Conservation (phyloP, 331 rosid species). For the Cucumis variabilis region DNA sequence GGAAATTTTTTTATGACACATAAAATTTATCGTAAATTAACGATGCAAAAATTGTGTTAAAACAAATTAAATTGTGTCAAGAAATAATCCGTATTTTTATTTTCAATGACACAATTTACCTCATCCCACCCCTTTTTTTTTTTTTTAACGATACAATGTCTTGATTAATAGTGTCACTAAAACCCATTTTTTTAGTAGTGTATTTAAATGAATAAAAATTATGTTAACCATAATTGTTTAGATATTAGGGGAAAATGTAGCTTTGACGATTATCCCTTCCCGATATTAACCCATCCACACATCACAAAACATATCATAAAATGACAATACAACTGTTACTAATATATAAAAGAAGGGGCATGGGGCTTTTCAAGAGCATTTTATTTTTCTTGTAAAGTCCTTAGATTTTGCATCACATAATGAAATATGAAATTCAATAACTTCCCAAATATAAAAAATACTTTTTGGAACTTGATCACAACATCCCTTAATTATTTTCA, state of each 20-base stretch:
- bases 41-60: too few species aligned
- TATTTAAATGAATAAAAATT: not conserved
- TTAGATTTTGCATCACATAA: not conserved
- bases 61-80: too few species aligned
- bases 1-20: too few species aligned
- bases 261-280: not conserved
- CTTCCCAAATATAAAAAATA: conserved; percentile 41
- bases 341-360: not conserved
- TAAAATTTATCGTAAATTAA: too few species aligned
- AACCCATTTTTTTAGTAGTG: too few species aligned
- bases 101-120: too few species aligned
- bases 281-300: not conserved
- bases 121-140: too few species aligned
- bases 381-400: not conserved
- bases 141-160: too few species aligned
- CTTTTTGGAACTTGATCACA: conserved; percentile 91
- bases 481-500: conserved; percentile 93
- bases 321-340: not conserved
- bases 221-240: conserved; percentile 9
- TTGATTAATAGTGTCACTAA: too few species aligned
- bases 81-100: too few species aligned
- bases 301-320: not conserved
- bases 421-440: not conserved
- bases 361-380: conserved; percentile 9
- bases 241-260: not conserved